Base-by-base conservation (phyloP, 768 basidiomycete genomes). In the Podaxis pistillaris region DNA sequence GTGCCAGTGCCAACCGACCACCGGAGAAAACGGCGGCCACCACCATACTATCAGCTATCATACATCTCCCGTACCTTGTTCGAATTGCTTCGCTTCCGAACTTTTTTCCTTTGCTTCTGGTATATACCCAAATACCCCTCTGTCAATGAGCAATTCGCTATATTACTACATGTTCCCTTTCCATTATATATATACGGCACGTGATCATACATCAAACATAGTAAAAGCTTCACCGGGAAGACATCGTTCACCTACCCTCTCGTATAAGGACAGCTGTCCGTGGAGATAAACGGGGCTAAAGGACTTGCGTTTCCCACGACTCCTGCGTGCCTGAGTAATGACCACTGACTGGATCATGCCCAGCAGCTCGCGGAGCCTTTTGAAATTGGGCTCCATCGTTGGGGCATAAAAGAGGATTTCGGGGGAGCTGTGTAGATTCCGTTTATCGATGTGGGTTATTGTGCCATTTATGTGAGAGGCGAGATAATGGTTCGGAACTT, bases 401-500 rank as follows among this genome's bases (percentile, higher is more conserved):
- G 69, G 68, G 44, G 71, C 76, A 1, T 72, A 68, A 6, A 61
- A 65, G 63, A 69, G 72, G 62, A 79, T 62, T 62, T 79, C 79
- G 19, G 74, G 68, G 26, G 76, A 79, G 17, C 64, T 63, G 9
- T 59, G 37, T 6, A 80, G 73, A 52, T 80, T 77, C 50, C 77
- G 71, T 70, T 88, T 86, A 54, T 78, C 73, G 4, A 88, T 74
- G 7, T 74, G 70, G 4, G 69, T 66, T 70, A 91, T 90, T 1
- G 46, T 72, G 1, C 90, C 90, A 1, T 76, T 68, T 8, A 74
- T 68, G 69, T 91, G 89, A 44, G 81, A 74, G 0, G 82, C 89
- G 57, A 89, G 75, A 68, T 83, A 86, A 61, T 86, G 79, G 66
- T 84, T 80, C 1, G 81, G 74, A 0, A 87, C 90, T 69, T 87